phyloP scores from a whole-genome alignment of 768 basidiomycete genomes.

The Amanita subjunquillea region DNA sequence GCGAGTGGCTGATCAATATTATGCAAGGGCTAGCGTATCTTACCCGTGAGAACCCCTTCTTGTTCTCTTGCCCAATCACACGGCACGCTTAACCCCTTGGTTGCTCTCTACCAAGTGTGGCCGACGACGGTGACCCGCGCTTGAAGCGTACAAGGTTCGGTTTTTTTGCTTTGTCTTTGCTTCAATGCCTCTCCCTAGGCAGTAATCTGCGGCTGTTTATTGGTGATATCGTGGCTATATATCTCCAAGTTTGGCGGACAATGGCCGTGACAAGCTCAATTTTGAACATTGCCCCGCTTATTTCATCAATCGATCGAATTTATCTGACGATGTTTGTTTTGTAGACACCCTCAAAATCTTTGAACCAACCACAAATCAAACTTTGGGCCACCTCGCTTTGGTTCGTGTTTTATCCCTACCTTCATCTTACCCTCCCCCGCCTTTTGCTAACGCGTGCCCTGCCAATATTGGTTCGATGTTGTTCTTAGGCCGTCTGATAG shows the following conservation, averaged over 20 bases:
- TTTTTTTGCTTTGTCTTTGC: constrained; percentile 6
- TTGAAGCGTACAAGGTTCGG: constrained; percentile 40
- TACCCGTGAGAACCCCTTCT: constrained; percentile 27
- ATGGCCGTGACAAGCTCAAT: constrained; percentile 12
- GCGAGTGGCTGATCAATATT: background rate
- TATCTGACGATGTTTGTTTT: constrained; percentile 9
- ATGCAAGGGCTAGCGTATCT: constrained; percentile 34
- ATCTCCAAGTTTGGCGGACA: constrained; percentile 21
- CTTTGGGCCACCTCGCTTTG: constrained; percentile 1
- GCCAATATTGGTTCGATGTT: constrained; percentile 18
- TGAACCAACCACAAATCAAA: constrained; percentile 2
- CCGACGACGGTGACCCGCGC: constrained; percentile 62
- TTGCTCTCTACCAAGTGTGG: constrained; percentile 39
- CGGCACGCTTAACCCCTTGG: constrained; percentile 2
- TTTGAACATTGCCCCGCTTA: constrained; percentile 4
- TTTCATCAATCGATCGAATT: constrained; percentile 3
- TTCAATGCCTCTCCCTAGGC: background rate
- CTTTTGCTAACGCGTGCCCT: background rate
- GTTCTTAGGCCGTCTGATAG: constrained; percentile 30
- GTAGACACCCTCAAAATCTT: constrained; percentile 1
- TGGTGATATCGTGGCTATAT: constrained; percentile 11
- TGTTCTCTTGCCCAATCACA: constrained; percentile 14
- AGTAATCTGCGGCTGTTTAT: constrained; percentile 6
- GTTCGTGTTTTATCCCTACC: constrained; percentile 1
- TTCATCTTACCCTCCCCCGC: background rate